Conservation (phyloP, 257 asterid genomes). For the Ligustrum vulgare region DNA sequence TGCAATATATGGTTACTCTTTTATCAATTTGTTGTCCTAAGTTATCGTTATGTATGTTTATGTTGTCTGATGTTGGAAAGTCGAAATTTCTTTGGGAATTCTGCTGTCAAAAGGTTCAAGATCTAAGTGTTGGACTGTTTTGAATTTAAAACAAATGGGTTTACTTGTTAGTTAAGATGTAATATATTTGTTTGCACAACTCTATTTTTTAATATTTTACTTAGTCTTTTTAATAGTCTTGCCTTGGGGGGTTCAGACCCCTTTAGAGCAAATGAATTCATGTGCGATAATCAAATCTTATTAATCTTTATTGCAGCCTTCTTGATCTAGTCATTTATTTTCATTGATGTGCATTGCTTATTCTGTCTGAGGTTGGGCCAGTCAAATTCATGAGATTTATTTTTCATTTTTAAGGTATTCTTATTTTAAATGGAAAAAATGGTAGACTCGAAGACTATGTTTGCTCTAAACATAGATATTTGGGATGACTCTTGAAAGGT, state of each 20-base stretch:
- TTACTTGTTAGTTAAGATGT: slow-evolving; percentile 17
- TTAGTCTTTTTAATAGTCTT: neutral
- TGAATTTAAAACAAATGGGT: slow-evolving; percentile 14
- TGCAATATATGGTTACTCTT: slow-evolving; percentile 7
- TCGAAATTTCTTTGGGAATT: slow-evolving; percentile 30
- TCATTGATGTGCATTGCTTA: neutral
- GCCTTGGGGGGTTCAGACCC: neutral
- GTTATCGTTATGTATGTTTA: slow-evolving; percentile 26
- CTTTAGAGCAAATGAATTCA: neutral
- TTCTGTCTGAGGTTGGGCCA: neutral
- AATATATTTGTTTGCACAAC: slow-evolving; percentile 13
- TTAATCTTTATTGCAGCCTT: neutral
- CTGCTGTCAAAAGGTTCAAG: slow-evolving; percentile 27
- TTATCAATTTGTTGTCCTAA: slow-evolving; percentile 32
- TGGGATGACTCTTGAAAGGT: no score
- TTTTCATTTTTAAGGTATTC: no score
- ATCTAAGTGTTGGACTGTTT: slow-evolving; percentile 16
- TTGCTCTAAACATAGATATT: no score
- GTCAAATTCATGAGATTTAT: no score
- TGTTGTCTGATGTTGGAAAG: slow-evolving; percentile 30
- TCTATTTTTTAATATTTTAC: neutral
- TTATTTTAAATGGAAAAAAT: no score
- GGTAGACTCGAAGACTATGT: no score
- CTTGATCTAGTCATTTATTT: neutral
- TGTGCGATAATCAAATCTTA: neutral